A percentile compares a stretch with the other conserved stretches of the same genome.
Conservation (phyloP, 768 basidiomycete genomes). For the Imleria badia region DNA sequence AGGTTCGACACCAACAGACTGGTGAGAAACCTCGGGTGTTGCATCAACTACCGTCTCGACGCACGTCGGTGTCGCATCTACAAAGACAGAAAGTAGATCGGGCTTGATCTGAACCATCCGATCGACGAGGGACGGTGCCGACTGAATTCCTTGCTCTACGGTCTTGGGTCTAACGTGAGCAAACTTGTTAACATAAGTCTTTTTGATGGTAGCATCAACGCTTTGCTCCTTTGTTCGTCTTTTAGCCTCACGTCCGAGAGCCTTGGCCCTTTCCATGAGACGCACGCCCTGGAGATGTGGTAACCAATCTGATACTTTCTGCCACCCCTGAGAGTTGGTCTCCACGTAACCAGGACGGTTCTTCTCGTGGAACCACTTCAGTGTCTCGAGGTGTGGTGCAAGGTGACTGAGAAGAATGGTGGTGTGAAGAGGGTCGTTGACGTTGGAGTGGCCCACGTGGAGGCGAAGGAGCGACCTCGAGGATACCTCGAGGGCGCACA, state of each 20-base stretch:
- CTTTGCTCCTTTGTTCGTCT: conserved; percentile 37
- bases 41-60: conserved; percentile 49
- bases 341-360: conserved; percentile 71
- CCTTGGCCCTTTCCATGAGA: conserved; percentile 54
- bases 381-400: conserved; percentile 63
- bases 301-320: conserved; percentile 62
- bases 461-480: conserved; percentile 69
- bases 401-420: conserved; percentile 76
- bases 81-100: conserved; percentile 37
- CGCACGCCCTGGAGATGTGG: conserved; percentile 74
- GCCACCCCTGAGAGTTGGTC: conserved; percentile 66
- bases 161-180: conserved; percentile 42
- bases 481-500: conserved; percentile 48
- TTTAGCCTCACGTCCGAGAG: conserved; percentile 20
- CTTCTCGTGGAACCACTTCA: conserved; percentile 80
- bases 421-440: conserved; percentile 64
- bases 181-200: conserved; percentile 38
- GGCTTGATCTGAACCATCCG: conserved; percentile 42
- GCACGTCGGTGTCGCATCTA: conserved; percentile 54
- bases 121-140: conserved; percentile 36
- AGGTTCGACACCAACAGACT: conserved; percentile 30
- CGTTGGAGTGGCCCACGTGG: conserved; percentile 75
- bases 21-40: conserved; percentile 34
- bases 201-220: conserved; percentile 53
- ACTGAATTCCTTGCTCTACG: conserved; percentile 38